Evolutionary conservation across 345 rosid species (phyloP).

Genomic region (Eucalyptus erythrocorys): DNA sequence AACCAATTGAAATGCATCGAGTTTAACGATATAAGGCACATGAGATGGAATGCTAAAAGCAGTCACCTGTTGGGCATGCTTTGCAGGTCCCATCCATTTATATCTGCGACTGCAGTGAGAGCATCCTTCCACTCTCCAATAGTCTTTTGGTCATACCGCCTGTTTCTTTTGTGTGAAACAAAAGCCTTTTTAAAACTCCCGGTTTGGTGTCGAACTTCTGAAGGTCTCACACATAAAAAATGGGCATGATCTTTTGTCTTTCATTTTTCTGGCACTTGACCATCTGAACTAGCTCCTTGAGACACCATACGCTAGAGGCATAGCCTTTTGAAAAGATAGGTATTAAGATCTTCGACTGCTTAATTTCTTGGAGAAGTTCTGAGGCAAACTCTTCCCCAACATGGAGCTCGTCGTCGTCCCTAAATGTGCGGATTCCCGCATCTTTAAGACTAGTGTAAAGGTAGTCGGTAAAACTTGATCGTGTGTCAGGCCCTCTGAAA

Average conservation of each 20-base stretch:
- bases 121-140: accelerated
- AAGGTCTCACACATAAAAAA: too few relatives aligned
- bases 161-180: accelerated
- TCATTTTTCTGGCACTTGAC: too few relatives aligned
- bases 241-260: too few relatives aligned
- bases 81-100: too few relatives aligned
- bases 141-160: accelerated
- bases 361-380: too few relatives aligned
- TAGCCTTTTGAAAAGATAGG: too few relatives aligned
- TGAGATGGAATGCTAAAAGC: background rate
- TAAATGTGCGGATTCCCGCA: too few relatives aligned
- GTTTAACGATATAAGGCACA: background rate
- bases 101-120: accelerated
- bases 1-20: background rate
- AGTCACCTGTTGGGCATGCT: too few relatives aligned
- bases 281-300: accelerated
- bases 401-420: accelerated
- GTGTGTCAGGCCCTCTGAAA: accelerated
- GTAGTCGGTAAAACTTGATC: too few relatives aligned
- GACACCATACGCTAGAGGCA: too few relatives aligned
- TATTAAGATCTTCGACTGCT: too few relatives aligned
- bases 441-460: too few relatives aligned
- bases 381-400: accelerated
- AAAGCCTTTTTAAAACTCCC: accelerated
- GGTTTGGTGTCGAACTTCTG: accelerated